Base-by-base conservation (phyloP, 176 grass and related monocot genomes). In the Cymbopogon citratus region DNA sequence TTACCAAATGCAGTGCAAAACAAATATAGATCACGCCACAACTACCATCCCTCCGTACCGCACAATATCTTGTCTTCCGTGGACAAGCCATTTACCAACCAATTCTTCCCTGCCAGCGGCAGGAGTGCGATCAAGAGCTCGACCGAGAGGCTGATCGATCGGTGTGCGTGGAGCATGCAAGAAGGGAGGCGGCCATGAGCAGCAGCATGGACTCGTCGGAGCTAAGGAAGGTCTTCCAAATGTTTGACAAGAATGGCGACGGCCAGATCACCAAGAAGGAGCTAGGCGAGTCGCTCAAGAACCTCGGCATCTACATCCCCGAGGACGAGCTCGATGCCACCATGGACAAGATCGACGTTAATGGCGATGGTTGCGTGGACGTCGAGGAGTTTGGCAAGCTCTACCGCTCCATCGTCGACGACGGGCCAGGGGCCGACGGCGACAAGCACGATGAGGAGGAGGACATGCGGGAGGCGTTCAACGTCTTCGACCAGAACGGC, bases 401-500 rank as follows among this genome's bases (percentile, higher is more conserved):
- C 19, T 94, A 92, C 79, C 63, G 81, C 57, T 81, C 92, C 9
- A 90, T 94, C 81, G 77, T 92, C 24, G 63, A 36, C 7, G 80
- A 84, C 12, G 67, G 10, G 15, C 38, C 3, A 0, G 72, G 23
- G 52, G 67, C 13, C 13, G 45, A 48, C 45, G 45, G 45, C 45
- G 45, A 69, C 8, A 62, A 59, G 27, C 57, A 46, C n/a, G 73
- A 89, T 10, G 87, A 94, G 69, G 89, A 90, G 28, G 89, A 94
- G 13, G 81, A 68, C 31, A 94, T 92, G 78, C 41, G 85, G 52
- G 92, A 94, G 81, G 92, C 92, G 0, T 94, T 94, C 84, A 80
- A 91, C 49, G 89, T 94, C 67, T 95, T 92, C 34, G 92, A 95
- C 80, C 87, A 87, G 84, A 94, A 94, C 43, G 89, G 89, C 1